These are phyloP conservation scores for Pseudonitzschia multistriata DNA, from an alignment of 108 stramenopile species.

Conservation along the genomic window DNA sequence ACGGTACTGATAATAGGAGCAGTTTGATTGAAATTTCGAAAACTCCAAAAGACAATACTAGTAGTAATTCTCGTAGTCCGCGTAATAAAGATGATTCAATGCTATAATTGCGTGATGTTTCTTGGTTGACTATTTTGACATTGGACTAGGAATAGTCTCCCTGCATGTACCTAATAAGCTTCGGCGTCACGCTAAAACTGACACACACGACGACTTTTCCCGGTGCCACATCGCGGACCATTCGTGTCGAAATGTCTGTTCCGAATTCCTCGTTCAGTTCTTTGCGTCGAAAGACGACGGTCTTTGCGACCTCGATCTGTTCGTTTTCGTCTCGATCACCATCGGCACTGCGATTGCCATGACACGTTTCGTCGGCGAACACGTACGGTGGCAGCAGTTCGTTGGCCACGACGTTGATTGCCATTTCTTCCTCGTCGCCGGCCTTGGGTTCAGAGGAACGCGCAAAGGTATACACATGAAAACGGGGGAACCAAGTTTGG, in stretches of 20 bases:
- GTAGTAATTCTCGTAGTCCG: too few relatives aligned
- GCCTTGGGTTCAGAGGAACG: conserved; percentile 31
- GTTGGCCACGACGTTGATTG: conserved; percentile 66
- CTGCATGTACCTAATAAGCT: conserved; percentile 71
- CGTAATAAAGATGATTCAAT: too few relatives aligned
- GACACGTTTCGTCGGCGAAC: background rate
- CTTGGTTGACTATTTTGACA: too few relatives aligned
- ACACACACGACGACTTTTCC: conserved; percentile 86
- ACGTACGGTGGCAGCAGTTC: conserved; percentile 47
- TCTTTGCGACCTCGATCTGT: conserved; percentile 38
- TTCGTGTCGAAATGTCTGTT: conserved; percentile 59
- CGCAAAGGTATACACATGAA: conserved; percentile 76
- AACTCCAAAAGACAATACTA: too few relatives aligned
- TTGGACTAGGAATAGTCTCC: conserved; percentile 58
- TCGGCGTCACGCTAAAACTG: conserved; percentile 66
- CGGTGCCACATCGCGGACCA: conserved; percentile 83
- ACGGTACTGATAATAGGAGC: too few relatives aligned
- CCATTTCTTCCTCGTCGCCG: conserved; percentile 55
- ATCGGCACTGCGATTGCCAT: background rate
- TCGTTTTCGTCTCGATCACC: background rate
- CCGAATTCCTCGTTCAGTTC: conserved; percentile 61
- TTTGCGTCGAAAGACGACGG: conserved; percentile 40
- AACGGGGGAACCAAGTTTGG: conserved; percentile 25
- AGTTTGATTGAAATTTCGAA: too few relatives aligned
- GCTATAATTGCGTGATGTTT: too few relatives aligned